Conservation (phyloP, 2,329 filamentous ascomycete species). For the Penicillium polonicum region DNA sequence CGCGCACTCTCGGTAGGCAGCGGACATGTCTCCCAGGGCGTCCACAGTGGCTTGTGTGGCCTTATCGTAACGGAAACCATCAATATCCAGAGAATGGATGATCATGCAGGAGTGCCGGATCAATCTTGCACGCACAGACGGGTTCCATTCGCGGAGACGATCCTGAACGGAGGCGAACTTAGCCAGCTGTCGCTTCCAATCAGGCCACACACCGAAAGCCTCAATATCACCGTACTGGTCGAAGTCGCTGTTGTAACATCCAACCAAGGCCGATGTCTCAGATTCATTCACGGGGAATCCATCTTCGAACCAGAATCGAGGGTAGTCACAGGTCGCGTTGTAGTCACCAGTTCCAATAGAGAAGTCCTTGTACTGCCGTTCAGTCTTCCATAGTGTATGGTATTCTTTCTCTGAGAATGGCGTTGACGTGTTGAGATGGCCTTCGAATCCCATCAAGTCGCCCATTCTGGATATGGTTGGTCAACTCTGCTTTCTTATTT, state of each 20-base stretch:
- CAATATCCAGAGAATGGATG: conserved; percentile 61
- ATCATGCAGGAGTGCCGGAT: conserved; percentile 63
- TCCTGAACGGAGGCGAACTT: conserved; percentile 69
- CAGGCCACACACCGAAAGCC: conserved; percentile 62
- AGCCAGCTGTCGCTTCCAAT: conserved; percentile 62
- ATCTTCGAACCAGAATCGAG: conserved; percentile 60
- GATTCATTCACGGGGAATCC: conserved; percentile 52
- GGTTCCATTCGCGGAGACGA: conserved; percentile 63
- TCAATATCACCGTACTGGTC: conserved; percentile 65
- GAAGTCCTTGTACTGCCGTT: conserved; percentile 60
- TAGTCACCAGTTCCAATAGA: conserved; percentile 50
- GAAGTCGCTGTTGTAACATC: conserved; percentile 64
- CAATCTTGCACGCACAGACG: conserved; percentile 57
- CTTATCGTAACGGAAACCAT: conserved; percentile 67
- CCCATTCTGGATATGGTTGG: conserved; percentile 42
- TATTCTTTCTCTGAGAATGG: conserved; percentile 58
- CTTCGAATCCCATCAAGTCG: conserved; percentile 63
- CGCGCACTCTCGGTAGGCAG: conserved; percentile 59
- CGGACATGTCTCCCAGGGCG: conserved; percentile 58
- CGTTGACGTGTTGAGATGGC: conserved; percentile 58
- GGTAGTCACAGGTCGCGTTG: conserved; percentile 56
- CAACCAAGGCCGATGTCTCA: conserved; percentile 49
- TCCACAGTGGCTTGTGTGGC: conserved; percentile 64
- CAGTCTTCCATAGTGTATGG: conserved; percentile 55
- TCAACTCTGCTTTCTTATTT: not conserved